A percentile compares a stretch with the other conserved stretches of the same genome.
Conservation (phyloP, 1,139 yeast species). For the Protomyces arabidopsidicola region DNA sequence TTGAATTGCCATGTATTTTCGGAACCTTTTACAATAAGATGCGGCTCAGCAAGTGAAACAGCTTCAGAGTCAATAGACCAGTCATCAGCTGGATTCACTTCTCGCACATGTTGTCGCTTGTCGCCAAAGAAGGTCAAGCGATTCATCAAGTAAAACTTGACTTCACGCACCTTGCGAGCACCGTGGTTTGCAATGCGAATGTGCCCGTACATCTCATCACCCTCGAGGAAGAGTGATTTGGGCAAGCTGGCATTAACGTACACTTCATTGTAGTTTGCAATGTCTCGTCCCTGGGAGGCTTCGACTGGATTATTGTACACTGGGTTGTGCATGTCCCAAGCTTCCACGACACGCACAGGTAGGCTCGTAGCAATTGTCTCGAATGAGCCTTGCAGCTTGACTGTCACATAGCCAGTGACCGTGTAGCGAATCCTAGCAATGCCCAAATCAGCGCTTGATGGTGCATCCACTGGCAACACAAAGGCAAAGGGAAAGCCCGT, state of each 20-base stretch:
- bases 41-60: conserved; percentile 6
- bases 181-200: conserved; percentile 20
- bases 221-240: conserved; percentile 7
- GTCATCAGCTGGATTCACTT: conserved; percentile 8
- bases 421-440: conserved; percentile 25
- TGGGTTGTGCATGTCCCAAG: conserved; percentile 31
- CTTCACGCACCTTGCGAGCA: conserved; percentile 17
- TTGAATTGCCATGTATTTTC: conserved; percentile 17
- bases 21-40: conserved; percentile 1
- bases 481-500: conserved; percentile 29
- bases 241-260: conserved; percentile 15
- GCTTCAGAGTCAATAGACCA: conserved; percentile 5
- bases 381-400: conserved; percentile 26
- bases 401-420: conserved; percentile 28
- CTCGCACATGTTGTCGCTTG: conserved; percentile 4
- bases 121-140: conserved; percentile 24
- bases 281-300: conserved; percentile 19
- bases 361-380: conserved; percentile 24
- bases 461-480: conserved; percentile 28
- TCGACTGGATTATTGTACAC: conserved; percentile 17
- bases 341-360: conserved; percentile 29
- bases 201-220: conserved; percentile 8
- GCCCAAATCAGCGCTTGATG: conserved; percentile 26
- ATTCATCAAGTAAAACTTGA: conserved; percentile 16
- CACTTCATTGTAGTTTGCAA: conserved; percentile 23